Evolutionary conservation across 1,139 yeast genomes (phyloP).

Genomic region (Meyerozyma carpophila): DNA sequence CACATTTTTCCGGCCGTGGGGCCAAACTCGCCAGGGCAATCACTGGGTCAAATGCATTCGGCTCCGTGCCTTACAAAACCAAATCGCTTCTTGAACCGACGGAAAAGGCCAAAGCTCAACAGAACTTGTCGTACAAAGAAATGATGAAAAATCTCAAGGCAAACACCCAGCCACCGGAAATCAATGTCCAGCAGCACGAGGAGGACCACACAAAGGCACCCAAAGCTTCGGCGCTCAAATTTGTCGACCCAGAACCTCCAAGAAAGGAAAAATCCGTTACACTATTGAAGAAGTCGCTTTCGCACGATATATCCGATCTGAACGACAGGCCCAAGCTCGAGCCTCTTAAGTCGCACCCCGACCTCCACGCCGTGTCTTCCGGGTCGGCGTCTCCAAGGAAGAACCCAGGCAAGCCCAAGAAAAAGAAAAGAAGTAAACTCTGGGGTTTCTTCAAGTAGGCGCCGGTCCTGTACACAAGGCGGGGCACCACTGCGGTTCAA

Average conservation of each 20-base stretch:
- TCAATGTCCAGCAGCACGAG: constrained; percentile 5
- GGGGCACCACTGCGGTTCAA: not conserved
- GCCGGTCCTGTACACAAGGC: not conserved
- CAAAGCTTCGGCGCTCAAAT: constrained; percentile 13
- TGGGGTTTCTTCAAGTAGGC: constrained; percentile 30
- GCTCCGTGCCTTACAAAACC: constrained; percentile 36
- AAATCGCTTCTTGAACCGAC: constrained; percentile 37
- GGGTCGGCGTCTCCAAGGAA: constrained; percentile 2
- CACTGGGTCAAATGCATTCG: constrained; percentile 42
- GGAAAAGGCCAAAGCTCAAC: constrained; percentile 12
- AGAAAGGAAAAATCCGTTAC: constrained; percentile 7
- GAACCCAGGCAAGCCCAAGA: constrained; percentile 13
- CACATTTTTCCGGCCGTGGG: constrained; percentile 39
- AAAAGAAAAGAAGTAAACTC: constrained; percentile 27
- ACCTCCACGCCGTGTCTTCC: constrained; percentile 14
- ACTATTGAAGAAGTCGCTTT: constrained; percentile 10
- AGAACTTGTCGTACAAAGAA: constrained; percentile 31
- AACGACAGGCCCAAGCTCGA: constrained; percentile 16
- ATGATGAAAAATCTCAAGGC: constrained; percentile 24
- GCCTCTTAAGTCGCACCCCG: constrained; percentile 40
- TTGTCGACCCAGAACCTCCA: constrained; percentile 21
- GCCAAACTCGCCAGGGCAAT: constrained; percentile 42
- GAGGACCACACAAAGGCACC: constrained; percentile 2
- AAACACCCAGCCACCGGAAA: constrained; percentile 9
- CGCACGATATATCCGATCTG: constrained; percentile 4